Evolutionary conservation across 1,284 basidiomycete species (phyloP).

Genomic region (Sporisorium scitamineum): DNA sequence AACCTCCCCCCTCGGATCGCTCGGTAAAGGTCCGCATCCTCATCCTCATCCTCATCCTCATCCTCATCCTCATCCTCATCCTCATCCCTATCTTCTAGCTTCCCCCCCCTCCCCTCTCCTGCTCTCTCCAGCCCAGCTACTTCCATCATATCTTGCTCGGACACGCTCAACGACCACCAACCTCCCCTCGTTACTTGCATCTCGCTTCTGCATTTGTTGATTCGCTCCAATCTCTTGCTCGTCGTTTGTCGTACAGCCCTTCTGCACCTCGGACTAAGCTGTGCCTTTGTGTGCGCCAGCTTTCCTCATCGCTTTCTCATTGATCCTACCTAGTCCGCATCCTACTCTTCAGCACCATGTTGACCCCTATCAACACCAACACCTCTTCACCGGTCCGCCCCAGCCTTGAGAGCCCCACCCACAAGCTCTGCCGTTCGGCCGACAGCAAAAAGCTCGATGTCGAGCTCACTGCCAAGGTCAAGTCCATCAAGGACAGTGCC

Average conservation of each 20-base stretch:
- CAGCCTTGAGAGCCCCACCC: slow-evolving; percentile 42
- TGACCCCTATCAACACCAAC: slow-evolving; percentile 53
- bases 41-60: not conserved
- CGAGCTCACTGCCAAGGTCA: slow-evolving; percentile 46
- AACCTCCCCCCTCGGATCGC: slow-evolving; percentile 47
- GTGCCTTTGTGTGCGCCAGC: slow-evolving; percentile 9
- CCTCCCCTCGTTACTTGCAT: slow-evolving; percentile 18
- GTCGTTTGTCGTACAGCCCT: slow-evolving; percentile 15
- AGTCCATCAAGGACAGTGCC: slow-evolving; percentile 46
- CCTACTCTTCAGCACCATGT: slow-evolving; percentile 25
- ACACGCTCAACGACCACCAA: slow-evolving; percentile 1
- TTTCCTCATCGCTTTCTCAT: slow-evolving; percentile 1
- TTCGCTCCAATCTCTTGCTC: slow-evolving; percentile 12
- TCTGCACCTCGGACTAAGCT: slow-evolving; percentile 29
- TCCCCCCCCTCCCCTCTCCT: slow-evolving; percentile 17
- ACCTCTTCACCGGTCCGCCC: slow-evolving; percentile 37
- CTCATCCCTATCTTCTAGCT: slow-evolving; percentile 24
- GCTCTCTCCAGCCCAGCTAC: slow-evolving; percentile 13
- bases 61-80: slow-evolving; percentile 30
- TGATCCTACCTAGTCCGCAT: not conserved
- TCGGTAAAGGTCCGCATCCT: slow-evolving; percentile 44
- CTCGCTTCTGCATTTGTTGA: slow-evolving; percentile 24
- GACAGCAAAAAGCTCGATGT: slow-evolving; percentile 51
- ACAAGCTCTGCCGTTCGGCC: slow-evolving; percentile 42
- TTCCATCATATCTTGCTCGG: slow-evolving; percentile 40